Base-by-base conservation (phyloP, 1,139 yeast species). In the Taphrina deformans region DNA sequence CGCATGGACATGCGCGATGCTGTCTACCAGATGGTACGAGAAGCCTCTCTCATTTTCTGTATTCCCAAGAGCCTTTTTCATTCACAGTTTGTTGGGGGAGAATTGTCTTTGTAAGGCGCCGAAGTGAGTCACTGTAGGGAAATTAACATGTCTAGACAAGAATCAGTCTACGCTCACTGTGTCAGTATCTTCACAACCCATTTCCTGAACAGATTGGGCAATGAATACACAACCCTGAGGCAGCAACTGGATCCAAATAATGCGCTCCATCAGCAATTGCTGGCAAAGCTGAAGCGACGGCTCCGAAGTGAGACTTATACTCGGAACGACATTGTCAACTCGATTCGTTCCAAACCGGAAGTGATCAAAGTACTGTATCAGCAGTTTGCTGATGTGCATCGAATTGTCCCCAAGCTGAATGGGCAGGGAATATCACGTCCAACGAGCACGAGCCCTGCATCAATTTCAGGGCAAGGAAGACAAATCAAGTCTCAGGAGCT, bases 301-400 rank as follows among this genome's bases (percentile, higher is more conserved):
- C 83, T 93, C 72, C 86, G 97, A 76, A 86, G 93, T 64, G 98
- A 93, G 77, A 92, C 99, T 33, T 93, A 88, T 75, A 89, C 98
- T 62, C 92, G 90, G 74, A 85, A 85, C 68, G 89, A 83, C 76
- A 91, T 93, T 72, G 83, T 83, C 72, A 93, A 89, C 71, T 87
- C 89, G 41, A 86, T 93, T 73, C 83, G 84, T 72, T 76, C 84
- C 66, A 85, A 91, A 76, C 80, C 85, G 69, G 88, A 84, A 58
- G 83, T 92, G 69, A 85, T 93, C 66, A 85, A 90, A 69, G 90
- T 88, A 76, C 81, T 93, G 71, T 93, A 91, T 78, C 87, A 96
- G 74, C 90, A 88, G 75, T 93, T 93, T 79, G 97, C 97, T 63
- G 92, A 90, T 74, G 83, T 83, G 64, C 98, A 93, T 78, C 93